Percentiles rank a stretch among this genome's conserved stretches.
phyloP scores from a whole-genome alignment of 768 basidiomycete genomes.

The Tricholoma matsutake region DNA sequence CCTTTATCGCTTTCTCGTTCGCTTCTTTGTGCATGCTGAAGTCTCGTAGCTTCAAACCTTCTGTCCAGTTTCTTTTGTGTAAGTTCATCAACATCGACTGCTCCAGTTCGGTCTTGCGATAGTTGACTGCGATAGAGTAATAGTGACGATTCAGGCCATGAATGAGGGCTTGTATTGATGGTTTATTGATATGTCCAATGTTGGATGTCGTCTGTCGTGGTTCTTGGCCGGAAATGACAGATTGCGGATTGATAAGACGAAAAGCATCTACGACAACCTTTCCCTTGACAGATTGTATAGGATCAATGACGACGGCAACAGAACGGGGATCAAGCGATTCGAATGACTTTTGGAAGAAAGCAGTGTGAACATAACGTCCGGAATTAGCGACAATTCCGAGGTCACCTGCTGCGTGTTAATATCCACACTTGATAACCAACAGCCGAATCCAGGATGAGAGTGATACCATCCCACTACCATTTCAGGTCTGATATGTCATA shows the following conservation, averaged over 20 bases:
- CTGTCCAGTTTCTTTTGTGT: constrained; percentile 99
- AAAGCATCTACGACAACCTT: constrained; percentile 99
- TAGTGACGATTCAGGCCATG: constrained; percentile 98
- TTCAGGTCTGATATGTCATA: constrained; percentile 63
- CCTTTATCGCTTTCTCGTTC: constrained; percentile 95
- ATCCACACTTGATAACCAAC: constrained; percentile 98
- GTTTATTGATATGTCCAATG: constrained; percentile 98
- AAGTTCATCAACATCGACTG: constrained; percentile 99
- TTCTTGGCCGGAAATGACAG: constrained; percentile 88
- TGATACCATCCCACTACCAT: constrained; percentile 99
- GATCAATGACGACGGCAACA: constrained; percentile 96
- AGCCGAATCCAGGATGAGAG: constrained; percentile 99
- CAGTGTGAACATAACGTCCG: constrained; percentile 9
- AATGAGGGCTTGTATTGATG: constrained; percentile 97
- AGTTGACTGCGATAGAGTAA: constrained; percentile 96
- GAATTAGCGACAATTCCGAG: constrained; percentile 2
- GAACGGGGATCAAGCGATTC: constrained; percentile 91
- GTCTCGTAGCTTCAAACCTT: constrained; percentile 89
- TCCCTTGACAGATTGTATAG: constrained; percentile 97
- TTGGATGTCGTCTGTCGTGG: constrained; percentile 97
- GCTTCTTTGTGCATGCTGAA: constrained; percentile 84
- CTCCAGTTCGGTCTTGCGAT: constrained; percentile 97
- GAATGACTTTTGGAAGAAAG: constrained; percentile 66
- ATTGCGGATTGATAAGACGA: constrained; percentile 90
- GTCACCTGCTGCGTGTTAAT: constrained; percentile 96